Conservation (phyloP, 2,329 filamentous ascomycete species). For the Saccharata proteae region DNA sequence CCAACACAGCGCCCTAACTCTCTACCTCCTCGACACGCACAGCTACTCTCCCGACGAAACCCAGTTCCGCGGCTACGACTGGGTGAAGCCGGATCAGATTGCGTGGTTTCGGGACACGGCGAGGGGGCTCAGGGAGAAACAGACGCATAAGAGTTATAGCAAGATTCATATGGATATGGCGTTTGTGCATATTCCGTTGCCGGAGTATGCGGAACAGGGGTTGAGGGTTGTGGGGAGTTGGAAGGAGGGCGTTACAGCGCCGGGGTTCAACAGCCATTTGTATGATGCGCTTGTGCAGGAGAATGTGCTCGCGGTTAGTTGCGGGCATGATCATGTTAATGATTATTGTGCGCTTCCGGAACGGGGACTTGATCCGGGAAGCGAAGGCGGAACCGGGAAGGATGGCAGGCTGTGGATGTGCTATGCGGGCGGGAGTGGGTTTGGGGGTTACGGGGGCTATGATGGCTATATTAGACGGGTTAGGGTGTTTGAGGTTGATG, state of each 20-base stretch:
- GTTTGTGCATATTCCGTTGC: conserved; percentile 93
- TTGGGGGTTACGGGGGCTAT: conserved; percentile 92
- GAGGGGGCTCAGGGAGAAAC: conserved; percentile 52
- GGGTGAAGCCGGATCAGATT: conserved; percentile 90
- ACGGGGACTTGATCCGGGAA: too few species aligned
- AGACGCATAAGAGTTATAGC: conserved; percentile 68
- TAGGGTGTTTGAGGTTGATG: conserved; percentile 84
- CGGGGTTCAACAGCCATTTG: conserved; percentile 84
- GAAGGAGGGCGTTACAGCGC: conserved; percentile 77
- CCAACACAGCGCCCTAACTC: conserved; percentile 77
- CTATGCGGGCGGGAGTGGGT: conserved; percentile 82
- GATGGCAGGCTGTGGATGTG: conserved; percentile 80
- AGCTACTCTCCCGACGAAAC: conserved; percentile 82
- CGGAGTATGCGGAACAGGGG: conserved; percentile 61
- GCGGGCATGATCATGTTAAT: conserved; percentile 93
- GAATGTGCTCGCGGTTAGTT: conserved; percentile 75
- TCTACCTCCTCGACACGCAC: conserved; percentile 94
- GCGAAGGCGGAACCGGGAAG: conserved; percentile 31
- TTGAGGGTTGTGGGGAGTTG: conserved; percentile 56
- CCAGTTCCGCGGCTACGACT: conserved; percentile 87
- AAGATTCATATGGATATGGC: conserved; percentile 91
- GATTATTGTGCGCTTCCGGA: conserved; percentile 89
- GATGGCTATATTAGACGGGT: conserved; percentile 72
- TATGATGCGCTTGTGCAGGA: conserved; percentile 77
- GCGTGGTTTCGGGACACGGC: conserved; percentile 84